Conservation (phyloP, 78 protist genomes). For the Monocercomonoides exilis region DNA sequence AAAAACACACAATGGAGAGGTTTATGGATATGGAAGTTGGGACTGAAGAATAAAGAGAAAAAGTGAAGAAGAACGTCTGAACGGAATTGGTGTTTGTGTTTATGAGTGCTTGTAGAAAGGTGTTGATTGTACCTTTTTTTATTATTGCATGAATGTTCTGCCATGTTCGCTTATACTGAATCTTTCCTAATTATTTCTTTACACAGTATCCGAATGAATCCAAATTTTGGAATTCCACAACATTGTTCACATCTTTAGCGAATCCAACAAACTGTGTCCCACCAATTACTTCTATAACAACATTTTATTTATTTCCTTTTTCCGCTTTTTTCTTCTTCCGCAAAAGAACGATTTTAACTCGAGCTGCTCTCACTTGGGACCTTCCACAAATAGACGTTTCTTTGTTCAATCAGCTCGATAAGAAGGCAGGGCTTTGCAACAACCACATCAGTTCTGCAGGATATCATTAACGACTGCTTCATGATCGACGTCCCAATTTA, state of each 20-base stretch:
- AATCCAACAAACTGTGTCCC: conserved; percentile 47
- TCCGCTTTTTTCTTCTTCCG: neutral
- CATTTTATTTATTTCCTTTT: neutral
- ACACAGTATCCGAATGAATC: neutral
- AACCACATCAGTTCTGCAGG: conserved; percentile 21
- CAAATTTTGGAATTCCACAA: neutral
- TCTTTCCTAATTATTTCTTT: too few relatives aligned
- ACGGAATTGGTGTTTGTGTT: neutral
- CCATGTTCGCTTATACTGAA: neutral
- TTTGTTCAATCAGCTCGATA: conserved; percentile 26
- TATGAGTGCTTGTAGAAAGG: neutral
- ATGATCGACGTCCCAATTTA: neutral
- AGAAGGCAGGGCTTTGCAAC: conserved; percentile 22
- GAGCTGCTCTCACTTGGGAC: neutral
- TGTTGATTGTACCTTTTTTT: neutral
- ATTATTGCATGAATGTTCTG: neutral
- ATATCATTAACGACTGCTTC: neutral
- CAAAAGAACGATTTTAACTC: neutral
- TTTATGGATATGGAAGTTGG: neutral
- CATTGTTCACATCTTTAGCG: neutral
- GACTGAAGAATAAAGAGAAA: neutral
- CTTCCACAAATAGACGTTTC: neutral
- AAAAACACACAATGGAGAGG: neutral
- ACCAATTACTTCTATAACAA: conserved; percentile 49
- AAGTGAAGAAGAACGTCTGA: neutral